Evolutionary conservation across 148 eudicot species (phyloP), one percentile per base, ranked within the genome.

Genomic region (Nepenthes gracilis): DNA sequence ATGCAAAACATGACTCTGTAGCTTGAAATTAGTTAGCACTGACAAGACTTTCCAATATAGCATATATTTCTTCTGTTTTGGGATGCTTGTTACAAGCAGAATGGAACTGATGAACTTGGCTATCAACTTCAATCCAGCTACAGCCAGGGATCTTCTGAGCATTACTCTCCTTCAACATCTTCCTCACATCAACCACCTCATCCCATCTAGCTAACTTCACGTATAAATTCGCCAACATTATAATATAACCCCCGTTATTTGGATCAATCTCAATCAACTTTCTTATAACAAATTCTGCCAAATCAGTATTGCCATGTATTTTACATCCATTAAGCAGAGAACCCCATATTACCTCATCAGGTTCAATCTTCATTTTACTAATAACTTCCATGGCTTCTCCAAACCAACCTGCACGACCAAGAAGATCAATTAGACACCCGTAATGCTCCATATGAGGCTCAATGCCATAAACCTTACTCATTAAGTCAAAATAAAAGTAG

Each of bases 261-360:
- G 96, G 96, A 68, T 83, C 75, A 1, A 88, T 74, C 68, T 81
- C 85, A 23, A 83, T 61, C 68, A 88, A 50, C 55, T 81, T 83
- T 64, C 58, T 77, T 36, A 78, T 70, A 9, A 88, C 82, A 65
- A 80, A 58, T 65, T 88, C 96, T 1, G 92, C 92, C 63, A 88
- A 67, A 63, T 78, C 84, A 62, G 68, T 66, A 49, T 79, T 84
- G 57, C 83, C 77, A 60, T 88, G 81, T 47, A 88, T 85, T 67
- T 76, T 88, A 61, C 87, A 81, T 15, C 85, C 92, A 40, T 83
- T 85, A 7, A 88, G 80, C 74, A 88, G 67, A 32, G 92, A 80
- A 49, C 92, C 96, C 96, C 92, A 88, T 9, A 88, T 76, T 49
- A 70, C 89, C 63, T 77, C 91, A 55, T 85, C 96, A n/a, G 96